Percentiles rank a stretch among this genome's conserved stretches.
These are phyloP conservation scores for Aspergillus coremiiformis DNA, from an alignment of 495 filamentous ascomycete genomes.

Conservation along the genomic window DNA sequence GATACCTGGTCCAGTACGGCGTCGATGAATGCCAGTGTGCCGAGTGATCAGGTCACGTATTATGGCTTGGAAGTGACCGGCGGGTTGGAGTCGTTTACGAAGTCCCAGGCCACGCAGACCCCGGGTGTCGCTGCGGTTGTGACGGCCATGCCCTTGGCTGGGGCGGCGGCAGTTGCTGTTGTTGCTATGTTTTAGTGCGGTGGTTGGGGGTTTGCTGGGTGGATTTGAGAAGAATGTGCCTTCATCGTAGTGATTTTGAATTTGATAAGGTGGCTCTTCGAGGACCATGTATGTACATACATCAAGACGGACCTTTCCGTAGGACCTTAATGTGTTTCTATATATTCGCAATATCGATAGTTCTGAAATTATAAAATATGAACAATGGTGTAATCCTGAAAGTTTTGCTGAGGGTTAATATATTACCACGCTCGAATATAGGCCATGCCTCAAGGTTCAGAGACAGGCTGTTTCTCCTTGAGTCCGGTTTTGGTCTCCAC, in stretches of 20 bases:
- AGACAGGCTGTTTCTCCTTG: conserved; percentile 16
- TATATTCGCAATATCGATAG: no score
- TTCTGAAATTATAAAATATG: neutral
- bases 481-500: conserved; percentile 50
- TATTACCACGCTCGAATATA: neutral
- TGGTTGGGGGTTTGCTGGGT: neutral
- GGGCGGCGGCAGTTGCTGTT: conserved; percentile 1
- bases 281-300: no score
- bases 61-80: neutral
- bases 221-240: neutral
- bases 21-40: neutral
- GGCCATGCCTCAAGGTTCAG: neutral
- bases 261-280: no score
- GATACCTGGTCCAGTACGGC: neutral
- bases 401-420: neutral
- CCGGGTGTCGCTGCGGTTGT: neutral
- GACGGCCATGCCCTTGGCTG: neutral
- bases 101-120: neutral
- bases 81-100: neutral
- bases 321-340: no score
- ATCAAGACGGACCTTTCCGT: no score
- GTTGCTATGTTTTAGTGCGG: neutral
- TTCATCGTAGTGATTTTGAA: no score
- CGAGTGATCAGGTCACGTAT: neutral
- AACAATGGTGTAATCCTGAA: neutral